Evolutionary conservation across 208 protist genomes (phyloP), one percentile per base, ranked within the genome.

Genomic region (Blastocrithidia nonstop): DNA sequence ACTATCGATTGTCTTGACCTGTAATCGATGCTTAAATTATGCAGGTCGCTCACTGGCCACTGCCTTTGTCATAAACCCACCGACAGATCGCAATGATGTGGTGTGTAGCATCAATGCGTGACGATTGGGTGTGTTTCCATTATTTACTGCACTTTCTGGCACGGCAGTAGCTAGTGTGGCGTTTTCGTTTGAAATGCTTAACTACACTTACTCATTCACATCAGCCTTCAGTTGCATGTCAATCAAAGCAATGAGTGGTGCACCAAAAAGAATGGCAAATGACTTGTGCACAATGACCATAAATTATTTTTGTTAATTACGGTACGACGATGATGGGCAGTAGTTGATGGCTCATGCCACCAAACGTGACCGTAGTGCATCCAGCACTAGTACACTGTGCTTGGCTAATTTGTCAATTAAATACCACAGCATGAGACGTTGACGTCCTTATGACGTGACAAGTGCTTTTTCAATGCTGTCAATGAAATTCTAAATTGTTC

Each of bases 1-100:
- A 40, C 79, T 88, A 50, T 93, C 84, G 36, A 87, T 54, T 23
- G 78, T 93, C 58, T 87, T 87, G n/a, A 93, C 84, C 52, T 87
- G 84, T 48, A 93, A 62, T 13, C 37, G 44, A 51, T 88, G 76
- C 26, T 71, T 70, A 44, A 61, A 59, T n/a, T 42, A 40, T 6
- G 35, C 63, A 1, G 60, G 26, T n/a, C 84, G 59, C n/a, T 77
- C 66, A 0, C 72, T 54, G 0, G 51, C 57, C 32, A 84, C 53
- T 9, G 66, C 50, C 48, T 85, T 84, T 2, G 84, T 85, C 27
- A 61, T 54, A 38, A 93, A 88, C 9, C 66, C 73, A 1, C 84
- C 79, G 13, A 53, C 55, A 5, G 59, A 67, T 19, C 76, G 71
- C 33, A 87, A 59, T 6, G 76, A 68, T 19, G 59, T 68, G 20